phyloP scores from a whole-genome alignment of 2,329 filamentous ascomycete species.

The Dryadomyces quercivorus region DNA sequence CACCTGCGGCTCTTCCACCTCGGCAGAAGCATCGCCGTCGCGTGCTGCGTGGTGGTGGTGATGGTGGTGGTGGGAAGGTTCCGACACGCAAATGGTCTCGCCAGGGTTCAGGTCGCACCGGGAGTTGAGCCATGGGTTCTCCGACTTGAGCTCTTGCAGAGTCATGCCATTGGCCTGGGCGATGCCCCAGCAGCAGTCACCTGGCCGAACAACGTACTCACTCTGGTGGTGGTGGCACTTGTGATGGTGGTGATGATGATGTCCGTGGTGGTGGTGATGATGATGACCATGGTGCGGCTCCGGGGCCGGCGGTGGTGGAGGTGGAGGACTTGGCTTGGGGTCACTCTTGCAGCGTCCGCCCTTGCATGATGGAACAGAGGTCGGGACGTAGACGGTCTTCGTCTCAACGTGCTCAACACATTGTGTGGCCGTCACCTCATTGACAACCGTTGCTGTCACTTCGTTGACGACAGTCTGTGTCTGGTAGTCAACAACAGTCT shows the following conservation, averaged over 20 bases:
- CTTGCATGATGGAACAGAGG: neutral
- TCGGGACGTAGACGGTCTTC: neutral
- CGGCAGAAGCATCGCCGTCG: neutral
- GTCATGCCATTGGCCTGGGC: conserved; percentile 1
- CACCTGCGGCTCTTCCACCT: neutral
- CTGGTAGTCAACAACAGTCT: neutral
- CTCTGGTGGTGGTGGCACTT: neutral
- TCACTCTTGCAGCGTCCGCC: neutral
- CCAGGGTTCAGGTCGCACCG: conserved; percentile 2
- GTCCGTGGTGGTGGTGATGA: neutral
- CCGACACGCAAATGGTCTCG: conserved; percentile 4
- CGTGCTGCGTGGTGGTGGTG: neutral
- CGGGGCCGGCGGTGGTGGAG: neutral
- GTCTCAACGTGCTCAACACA: neutral
- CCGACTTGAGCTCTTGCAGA: neutral
- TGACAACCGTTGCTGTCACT: neutral
- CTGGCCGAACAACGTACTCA: neutral
- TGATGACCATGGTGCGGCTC: neutral
- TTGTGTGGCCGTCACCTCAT: neutral
- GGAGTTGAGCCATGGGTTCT: conserved; percentile 3
- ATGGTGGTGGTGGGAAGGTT: neutral
- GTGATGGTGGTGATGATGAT: neutral
- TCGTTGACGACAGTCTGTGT: neutral
- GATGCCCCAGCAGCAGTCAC: conserved; percentile 5
- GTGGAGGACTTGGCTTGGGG: neutral